Evolutionary conservation across 2,329 filamentous ascomycete species (phyloP).

Genomic region (Ophiostoma piceae): DNA sequence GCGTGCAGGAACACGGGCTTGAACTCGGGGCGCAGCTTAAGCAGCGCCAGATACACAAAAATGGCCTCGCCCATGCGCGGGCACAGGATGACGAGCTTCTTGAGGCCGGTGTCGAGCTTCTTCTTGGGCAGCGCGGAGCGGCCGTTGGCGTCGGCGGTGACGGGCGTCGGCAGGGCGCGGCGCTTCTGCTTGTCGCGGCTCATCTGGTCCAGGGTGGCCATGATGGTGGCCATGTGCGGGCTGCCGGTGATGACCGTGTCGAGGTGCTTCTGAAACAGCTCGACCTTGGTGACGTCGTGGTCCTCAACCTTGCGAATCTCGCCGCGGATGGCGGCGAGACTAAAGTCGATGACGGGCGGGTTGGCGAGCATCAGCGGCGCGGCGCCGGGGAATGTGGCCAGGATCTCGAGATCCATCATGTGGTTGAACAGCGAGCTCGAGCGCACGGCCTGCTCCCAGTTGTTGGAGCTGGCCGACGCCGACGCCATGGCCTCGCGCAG

Average conservation of each 20-base stretch:
- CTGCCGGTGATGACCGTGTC: conserved; percentile 25
- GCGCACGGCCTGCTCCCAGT: conserved; percentile 28
- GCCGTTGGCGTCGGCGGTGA: conserved; percentile 9
- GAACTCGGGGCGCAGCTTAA: conserved; percentile 23
- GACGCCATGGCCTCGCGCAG: conserved; percentile 18
- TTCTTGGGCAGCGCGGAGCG: conserved; percentile 18
- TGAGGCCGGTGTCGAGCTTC: conserved; percentile 21
- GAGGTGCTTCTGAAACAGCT: conserved; percentile 25
- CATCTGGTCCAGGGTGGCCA: conserved; percentile 27
- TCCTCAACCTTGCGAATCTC: conserved; percentile 25
- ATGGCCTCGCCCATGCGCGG: conserved; percentile 29
- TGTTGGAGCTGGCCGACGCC: neutral
- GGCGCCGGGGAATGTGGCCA: conserved; percentile 28
- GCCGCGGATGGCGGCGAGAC: conserved; percentile 54
- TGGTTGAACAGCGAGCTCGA: conserved; percentile 26
- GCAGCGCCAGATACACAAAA: conserved; percentile 28
- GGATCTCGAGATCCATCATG: conserved; percentile 27
- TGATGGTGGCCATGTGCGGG: conserved; percentile 25
- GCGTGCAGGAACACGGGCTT: conserved; percentile 26
- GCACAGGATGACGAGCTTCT: conserved; percentile 30
- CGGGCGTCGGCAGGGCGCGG: conserved; percentile 11
- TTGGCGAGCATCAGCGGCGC: conserved; percentile 54
- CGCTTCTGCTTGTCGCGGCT: conserved; percentile 22
- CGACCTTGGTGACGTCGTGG: conserved; percentile 24
- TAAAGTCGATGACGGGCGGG: conserved; percentile 59